phyloP scores from a whole-genome alignment of 805 yeast species.

The Saccharomyces mikatae region DNA sequence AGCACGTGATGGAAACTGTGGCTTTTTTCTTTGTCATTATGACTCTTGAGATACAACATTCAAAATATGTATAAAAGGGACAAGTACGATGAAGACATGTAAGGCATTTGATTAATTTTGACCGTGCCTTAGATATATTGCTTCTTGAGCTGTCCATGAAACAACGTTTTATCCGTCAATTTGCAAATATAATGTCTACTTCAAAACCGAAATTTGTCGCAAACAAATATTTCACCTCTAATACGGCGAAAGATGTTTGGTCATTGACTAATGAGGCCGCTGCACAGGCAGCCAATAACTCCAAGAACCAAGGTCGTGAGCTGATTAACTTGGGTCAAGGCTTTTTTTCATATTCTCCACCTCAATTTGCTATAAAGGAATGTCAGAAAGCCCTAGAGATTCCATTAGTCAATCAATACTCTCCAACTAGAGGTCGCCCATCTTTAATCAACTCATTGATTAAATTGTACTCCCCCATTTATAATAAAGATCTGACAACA shows the following conservation, averaged over 20 bases:
- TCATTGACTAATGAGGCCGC: constrained; percentile 92
- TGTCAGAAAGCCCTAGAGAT: constrained; percentile 65
- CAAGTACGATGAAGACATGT: background rate
- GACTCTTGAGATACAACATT: background rate
- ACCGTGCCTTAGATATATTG: background rate
- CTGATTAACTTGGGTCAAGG: constrained; percentile 93
- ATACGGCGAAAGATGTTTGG: constrained; percentile 87
- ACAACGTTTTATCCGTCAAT: background rate
- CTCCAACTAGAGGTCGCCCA: constrained; percentile 85
- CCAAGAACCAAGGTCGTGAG: constrained; percentile 56
- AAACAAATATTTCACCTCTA: constrained; percentile 45
- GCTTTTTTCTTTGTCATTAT: background rate
- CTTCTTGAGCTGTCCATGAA: background rate
- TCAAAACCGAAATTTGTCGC: constrained; percentile 17
- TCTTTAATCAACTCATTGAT: constrained; percentile 62
- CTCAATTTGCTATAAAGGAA: constrained; percentile 81
- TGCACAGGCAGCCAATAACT: constrained; percentile 54
- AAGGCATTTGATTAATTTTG: background rate
- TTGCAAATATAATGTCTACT: background rate
- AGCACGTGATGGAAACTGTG: background rate
- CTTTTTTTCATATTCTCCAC: constrained; percentile 92
- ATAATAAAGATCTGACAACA: constrained; percentile 41
- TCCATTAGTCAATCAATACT: constrained; percentile 82
- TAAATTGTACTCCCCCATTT: constrained; percentile 60
- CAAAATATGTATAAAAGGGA: background rate